phyloP scores from a whole-genome alignment of 1,284 basidiomycete species.

The Ceratobasidium sp. region DNA sequence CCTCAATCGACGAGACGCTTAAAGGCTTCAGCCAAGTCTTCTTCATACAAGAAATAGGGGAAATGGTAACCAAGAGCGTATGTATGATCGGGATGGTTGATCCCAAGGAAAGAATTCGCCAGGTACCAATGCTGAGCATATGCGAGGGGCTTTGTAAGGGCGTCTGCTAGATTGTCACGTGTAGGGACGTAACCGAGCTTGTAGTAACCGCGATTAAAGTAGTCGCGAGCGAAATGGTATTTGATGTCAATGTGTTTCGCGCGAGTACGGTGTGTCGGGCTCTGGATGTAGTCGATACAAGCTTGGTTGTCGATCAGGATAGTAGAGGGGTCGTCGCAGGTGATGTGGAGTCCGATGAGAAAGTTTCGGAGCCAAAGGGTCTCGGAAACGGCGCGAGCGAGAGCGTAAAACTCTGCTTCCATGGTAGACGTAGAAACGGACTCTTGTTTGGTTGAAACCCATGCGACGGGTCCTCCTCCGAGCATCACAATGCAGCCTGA shows the following conservation, averaged over 20 bases:
- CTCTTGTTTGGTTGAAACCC: conserved; percentile 55
- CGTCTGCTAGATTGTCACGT: conserved; percentile 48
- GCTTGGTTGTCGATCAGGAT: conserved; percentile 57
- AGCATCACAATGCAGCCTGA: conserved; percentile 2
- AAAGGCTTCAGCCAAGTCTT: not conserved
- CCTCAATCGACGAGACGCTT: not conserved
- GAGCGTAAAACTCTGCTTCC: conserved; percentile 45
- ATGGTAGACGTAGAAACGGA: conserved; percentile 41
- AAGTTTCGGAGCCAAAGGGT: conserved; percentile 38
- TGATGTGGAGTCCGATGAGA: not conserved
- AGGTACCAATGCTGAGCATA: conserved; percentile 17
- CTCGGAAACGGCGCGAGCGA: not conserved
- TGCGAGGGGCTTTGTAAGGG: conserved; percentile 52
- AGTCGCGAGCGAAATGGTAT: conserved; percentile 58
- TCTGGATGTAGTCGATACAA: conserved; percentile 53
- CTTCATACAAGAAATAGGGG: not conserved
- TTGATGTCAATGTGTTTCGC: conserved; percentile 60
- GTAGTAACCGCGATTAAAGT: conserved; percentile 49
- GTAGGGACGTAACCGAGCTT: conserved; percentile 48
- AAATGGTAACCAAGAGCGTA: not conserved
- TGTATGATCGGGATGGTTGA: not conserved
- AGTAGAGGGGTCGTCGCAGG: not conserved
- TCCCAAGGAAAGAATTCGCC: not conserved
- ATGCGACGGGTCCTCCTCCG: conserved; percentile 55
- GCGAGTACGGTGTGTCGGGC: conserved; percentile 55